Evolutionary conservation across 495 filamentous ascomycete genomes (phyloP).

Genomic region (Tuber brumale): DNA sequence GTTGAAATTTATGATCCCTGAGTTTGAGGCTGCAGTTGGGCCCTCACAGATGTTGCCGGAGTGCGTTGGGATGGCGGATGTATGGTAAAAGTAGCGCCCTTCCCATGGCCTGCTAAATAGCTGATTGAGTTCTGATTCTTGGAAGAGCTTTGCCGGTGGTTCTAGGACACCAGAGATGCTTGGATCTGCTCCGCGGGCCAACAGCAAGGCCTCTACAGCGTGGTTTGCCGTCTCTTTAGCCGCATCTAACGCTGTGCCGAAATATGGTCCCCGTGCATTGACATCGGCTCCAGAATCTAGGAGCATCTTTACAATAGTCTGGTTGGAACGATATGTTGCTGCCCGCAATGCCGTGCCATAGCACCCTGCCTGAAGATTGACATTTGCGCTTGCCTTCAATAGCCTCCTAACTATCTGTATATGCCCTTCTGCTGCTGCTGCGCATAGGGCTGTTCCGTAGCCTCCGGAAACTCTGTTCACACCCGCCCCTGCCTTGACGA

Average conservation of each 20-base stretch:
- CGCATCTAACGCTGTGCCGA: conserved; percentile 31
- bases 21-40: not conserved
- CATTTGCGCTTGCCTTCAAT: conserved; percentile 34
- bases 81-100: not conserved
- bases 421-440: conserved; percentile 13
- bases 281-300: conserved; percentile 40
- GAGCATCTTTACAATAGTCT: conserved; percentile 31
- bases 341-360: conserved; percentile 42
- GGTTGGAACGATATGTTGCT: conserved; percentile 21
- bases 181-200: not conserved
- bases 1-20: not conserved
- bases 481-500: conserved; percentile 40
- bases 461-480: conserved; percentile 20
- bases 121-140: not conserved
- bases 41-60: not conserved
- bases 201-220: not conserved
- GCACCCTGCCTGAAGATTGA: conserved; percentile 36
- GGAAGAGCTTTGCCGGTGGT: not conserved
- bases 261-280: conserved; percentile 16
- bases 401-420: conserved; percentile 25
- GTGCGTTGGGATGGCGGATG: not conserved
- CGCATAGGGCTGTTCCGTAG: conserved; percentile 30
- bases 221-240: conserved; percentile 15
- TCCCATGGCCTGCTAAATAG: not conserved
- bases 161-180: not conserved